Conservation (phyloP, 2,329 filamentous ascomycete species). For the Fusarium sororula region DNA sequence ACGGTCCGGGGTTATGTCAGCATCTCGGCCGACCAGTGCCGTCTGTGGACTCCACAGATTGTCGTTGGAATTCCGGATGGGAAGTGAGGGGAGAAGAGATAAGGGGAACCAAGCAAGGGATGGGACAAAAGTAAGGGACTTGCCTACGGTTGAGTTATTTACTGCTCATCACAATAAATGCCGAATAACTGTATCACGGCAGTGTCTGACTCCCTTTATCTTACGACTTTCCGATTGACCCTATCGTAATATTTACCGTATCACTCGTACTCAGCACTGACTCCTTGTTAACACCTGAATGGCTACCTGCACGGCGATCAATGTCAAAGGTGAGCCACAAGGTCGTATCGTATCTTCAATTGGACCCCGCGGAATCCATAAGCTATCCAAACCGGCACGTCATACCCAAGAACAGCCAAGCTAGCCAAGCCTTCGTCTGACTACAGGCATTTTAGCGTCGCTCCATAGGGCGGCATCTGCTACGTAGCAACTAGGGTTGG, state of each 20-base stretch:
- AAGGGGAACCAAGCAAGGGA: not conserved
- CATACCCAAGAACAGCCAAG: slow-evolving; percentile 24
- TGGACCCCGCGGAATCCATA: slow-evolving; percentile 15
- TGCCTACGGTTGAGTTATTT: not conserved
- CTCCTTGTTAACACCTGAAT: slow-evolving; percentile 8
- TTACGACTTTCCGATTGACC: not conserved
- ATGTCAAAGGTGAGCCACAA: slow-evolving; percentile 12
- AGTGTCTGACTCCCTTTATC: not conserved
- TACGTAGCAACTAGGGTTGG: slow-evolving; percentile 24
- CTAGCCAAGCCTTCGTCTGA: slow-evolving; percentile 34
- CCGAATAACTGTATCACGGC: not conserved
- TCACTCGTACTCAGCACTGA: not conserved
- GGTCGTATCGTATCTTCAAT: slow-evolving; percentile 20
- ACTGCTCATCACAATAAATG: not conserved
- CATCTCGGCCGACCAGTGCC: slow-evolving; percentile 34
- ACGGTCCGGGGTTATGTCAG: slow-evolving; percentile 11
- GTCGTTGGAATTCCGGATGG: slow-evolving; percentile 20
- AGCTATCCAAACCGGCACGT: slow-evolving; percentile 27
- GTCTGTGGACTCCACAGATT: slow-evolving; percentile 22
- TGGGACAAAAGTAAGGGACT: not conserved
- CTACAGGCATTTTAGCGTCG: slow-evolving; percentile 28
- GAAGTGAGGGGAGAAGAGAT: not conserved
- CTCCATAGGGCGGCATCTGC: slow-evolving; percentile 26
- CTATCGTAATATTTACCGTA: not conserved
- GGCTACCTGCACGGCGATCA: slow-evolving; percentile 6